Evolutionary conservation across 1,284 basidiomycete genomes (phyloP).

Genomic region (Anthracocystis setariae): DNA sequence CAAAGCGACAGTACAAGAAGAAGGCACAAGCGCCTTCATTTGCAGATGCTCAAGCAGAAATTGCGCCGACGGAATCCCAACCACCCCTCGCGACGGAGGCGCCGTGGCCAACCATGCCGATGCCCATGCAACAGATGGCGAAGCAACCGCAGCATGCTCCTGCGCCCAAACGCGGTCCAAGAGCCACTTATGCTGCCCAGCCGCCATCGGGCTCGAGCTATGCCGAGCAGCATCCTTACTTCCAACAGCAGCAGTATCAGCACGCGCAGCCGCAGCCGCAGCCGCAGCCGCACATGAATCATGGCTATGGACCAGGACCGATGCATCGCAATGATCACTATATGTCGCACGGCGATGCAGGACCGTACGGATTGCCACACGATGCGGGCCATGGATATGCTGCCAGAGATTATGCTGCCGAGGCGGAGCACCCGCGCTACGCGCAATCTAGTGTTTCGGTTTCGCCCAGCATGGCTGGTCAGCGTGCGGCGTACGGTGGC

Average conservation of each 20-base stretch:
- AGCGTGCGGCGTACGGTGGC: not conserved
- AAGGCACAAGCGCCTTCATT: conserved; percentile 7
- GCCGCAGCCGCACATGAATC: conserved; percentile 5
- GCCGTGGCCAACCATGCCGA: conserved; percentile 17
- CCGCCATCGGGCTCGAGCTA: not conserved
- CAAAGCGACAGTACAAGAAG: conserved; percentile 30
- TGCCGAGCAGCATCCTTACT: conserved; percentile 21
- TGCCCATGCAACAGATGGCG: conserved; percentile 12
- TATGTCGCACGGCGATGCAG: not conserved
- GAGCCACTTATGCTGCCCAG: conserved; percentile 34
- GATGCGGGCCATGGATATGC: not conserved
- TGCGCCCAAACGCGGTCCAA: conserved; percentile 26
- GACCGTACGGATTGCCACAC: not conserved
- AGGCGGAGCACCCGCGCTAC: conserved; percentile 11
- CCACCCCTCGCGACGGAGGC: not conserved
- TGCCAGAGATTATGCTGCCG: conserved; percentile 6
- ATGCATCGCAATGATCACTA: conserved; percentile 15
- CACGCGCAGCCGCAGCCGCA: conserved; percentile 7
- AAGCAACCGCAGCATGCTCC: conserved; percentile 7
- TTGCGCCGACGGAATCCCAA: not conserved
- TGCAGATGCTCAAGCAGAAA: conserved; percentile 3
- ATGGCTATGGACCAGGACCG: conserved; percentile 1
- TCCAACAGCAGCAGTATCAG: conserved; percentile 14
- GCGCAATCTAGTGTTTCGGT: conserved; percentile 12
- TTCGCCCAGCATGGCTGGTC: conserved; percentile 11